phyloP scores from a whole-genome alignment of 2,329 filamentous ascomycete species.

The Neocatenulostroma microsporum region DNA sequence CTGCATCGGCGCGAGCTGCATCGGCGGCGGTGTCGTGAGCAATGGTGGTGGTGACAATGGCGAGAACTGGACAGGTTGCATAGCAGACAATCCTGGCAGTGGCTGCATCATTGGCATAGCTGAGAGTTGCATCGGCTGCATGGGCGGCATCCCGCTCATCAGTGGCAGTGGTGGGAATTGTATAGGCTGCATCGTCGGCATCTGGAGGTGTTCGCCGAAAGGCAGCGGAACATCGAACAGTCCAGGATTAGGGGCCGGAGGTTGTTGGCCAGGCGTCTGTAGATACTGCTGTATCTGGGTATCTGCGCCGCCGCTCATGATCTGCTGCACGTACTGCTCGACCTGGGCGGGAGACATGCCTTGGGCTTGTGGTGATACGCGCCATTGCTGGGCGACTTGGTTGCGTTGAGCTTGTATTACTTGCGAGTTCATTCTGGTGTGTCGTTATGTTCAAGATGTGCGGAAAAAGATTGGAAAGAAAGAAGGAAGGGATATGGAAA shows the following conservation, averaged over 20 bases:
- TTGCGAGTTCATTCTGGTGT: not conserved
- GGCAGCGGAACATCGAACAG: no score
- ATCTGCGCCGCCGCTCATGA: not conserved
- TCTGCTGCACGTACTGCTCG: not conserved
- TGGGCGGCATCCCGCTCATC: no score
- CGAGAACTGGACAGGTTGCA: no score
- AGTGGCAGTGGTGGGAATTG: not conserved
- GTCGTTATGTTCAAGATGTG: no score
- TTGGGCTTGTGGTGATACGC: not conserved
- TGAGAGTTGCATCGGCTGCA: no score
- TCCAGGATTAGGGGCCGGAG: no score
- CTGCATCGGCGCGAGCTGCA: not conserved
- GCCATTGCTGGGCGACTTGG: conserved; percentile 3
- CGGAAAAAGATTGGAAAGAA: no score
- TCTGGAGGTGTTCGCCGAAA: not conserved
- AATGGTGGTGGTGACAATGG: not conserved
- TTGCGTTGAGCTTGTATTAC: conserved; percentile 3
- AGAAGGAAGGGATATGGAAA: no score
- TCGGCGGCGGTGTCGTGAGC: not conserved
- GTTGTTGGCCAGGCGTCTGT: no score
- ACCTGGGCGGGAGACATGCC: not conserved
- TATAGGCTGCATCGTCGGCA: not conserved
- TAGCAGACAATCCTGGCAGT: not conserved
- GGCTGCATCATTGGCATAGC: not conserved
- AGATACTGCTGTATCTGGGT: not conserved